Conservation (phyloP, 345 rosid species). For the Conringia planisiliqua region DNA sequence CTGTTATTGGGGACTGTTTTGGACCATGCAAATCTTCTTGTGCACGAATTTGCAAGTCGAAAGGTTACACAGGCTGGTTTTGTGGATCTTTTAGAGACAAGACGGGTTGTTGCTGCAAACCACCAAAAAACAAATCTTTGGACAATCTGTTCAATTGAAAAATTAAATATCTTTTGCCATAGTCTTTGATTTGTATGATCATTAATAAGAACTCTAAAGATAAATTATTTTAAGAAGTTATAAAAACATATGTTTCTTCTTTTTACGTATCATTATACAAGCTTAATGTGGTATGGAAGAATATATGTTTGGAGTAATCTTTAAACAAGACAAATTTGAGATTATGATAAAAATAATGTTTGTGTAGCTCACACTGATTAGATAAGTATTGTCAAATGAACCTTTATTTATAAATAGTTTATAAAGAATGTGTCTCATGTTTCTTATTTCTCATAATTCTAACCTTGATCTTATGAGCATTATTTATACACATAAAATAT, state of each 20-base stretch:
- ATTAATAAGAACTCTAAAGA: background rate
- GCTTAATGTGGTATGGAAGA: background rate
- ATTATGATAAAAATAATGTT: too few relatives aligned
- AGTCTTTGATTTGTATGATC: background rate
- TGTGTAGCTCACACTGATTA: too few relatives aligned
- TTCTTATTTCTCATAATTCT: too few relatives aligned
- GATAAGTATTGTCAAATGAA: too few relatives aligned
- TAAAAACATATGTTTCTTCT: background rate
- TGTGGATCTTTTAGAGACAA: background rate
- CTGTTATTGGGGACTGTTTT: background rate
- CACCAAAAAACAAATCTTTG: background rate
- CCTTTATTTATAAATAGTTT: too few relatives aligned
- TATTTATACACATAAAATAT: too few relatives aligned
- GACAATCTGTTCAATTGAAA: background rate
- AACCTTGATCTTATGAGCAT: too few relatives aligned
- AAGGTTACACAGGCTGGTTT: background rate
- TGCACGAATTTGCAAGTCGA: background rate
- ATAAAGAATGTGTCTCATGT: too few relatives aligned
- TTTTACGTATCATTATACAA: background rate
- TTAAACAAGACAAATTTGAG: background rate
- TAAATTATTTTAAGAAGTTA: background rate
- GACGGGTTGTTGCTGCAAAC: background rate
- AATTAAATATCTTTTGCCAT: background rate
- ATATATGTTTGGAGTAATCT: background rate
- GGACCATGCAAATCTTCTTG: background rate